These are phyloP conservation scores for Wickerhamomyces strasburgensis DNA, from an alignment of 805 yeast genomes.

Conservation along the genomic window DNA sequence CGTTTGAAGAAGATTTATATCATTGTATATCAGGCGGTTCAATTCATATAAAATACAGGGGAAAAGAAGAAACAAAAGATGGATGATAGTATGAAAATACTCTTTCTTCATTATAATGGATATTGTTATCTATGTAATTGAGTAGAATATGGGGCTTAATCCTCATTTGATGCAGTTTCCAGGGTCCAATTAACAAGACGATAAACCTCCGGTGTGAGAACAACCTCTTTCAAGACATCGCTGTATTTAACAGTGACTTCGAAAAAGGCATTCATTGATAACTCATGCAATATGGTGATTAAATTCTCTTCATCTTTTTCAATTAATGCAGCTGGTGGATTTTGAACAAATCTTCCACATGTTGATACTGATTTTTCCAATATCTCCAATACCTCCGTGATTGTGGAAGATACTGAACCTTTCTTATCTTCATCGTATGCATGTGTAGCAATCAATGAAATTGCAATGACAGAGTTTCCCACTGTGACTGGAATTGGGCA, in stretches of 20 bases:
- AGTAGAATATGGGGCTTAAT: too few relatives aligned
- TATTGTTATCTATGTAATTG: constrained; percentile 5
- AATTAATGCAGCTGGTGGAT: constrained; percentile 24
- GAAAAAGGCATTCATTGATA: constrained; percentile 59
- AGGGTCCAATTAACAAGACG: constrained; percentile 70
- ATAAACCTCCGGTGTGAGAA: constrained; percentile 57
- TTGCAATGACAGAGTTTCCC: constrained; percentile 60
- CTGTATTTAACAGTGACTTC: constrained; percentile 62
- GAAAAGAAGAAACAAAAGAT: not conserved
- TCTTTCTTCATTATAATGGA: not conserved
- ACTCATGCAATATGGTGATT: constrained; percentile 54
- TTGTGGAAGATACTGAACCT: constrained; percentile 45
- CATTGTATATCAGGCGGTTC: too few relatives aligned
- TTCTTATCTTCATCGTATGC: constrained; percentile 62
- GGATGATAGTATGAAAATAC: too few relatives aligned
- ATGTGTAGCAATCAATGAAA: constrained; percentile 52
- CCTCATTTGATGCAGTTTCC: constrained; percentile 54
- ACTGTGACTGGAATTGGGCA: constrained; percentile 59
- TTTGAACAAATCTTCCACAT: constrained; percentile 41
- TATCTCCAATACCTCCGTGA: constrained; percentile 54
- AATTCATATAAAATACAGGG: constrained; percentile 5
- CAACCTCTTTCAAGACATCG: constrained; percentile 57
- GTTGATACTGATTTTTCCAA: constrained; percentile 58
- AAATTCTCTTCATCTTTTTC: constrained; percentile 33
- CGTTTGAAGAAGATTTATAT: not conserved